Evolutionary conservation across 169 alveolate genomes (phyloP).

Genomic region (Condylostoma magnum): DNA sequence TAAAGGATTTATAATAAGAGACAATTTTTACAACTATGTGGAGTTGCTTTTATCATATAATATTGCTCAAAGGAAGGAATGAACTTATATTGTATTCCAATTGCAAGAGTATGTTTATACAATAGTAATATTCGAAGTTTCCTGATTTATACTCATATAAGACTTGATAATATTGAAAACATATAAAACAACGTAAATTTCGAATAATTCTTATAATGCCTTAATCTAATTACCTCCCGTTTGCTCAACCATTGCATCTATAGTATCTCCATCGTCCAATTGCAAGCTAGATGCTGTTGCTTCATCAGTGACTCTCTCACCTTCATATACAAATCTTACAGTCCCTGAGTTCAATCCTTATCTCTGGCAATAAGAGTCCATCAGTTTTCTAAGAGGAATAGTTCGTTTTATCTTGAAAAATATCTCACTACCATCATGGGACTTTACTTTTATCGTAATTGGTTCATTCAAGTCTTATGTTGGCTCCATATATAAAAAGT

Average conservation of each 20-base stretch:
- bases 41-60: too few relatives aligned
- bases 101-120: too few relatives aligned
- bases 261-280: constrained; percentile 95
- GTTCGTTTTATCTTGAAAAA: constrained; percentile 94
- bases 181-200: too few relatives aligned
- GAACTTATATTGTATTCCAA: too few relatives aligned
- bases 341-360: constrained; percentile 82
- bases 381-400: constrained; percentile 94
- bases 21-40: too few relatives aligned
- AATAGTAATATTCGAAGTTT: too few relatives aligned
- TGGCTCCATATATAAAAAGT: too few relatives aligned
- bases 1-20: too few relatives aligned
- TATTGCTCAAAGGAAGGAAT: too few relatives aligned
- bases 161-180: too few relatives aligned
- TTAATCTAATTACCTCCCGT: constrained; percentile 94
- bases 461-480: constrained; percentile 13
- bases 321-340: constrained; percentile 97
- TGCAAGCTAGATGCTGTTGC: constrained; percentile 94
- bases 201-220: too few relatives aligned
- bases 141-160: too few relatives aligned
- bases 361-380: constrained; percentile 96
- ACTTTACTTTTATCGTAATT: constrained; percentile 39
- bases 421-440: constrained; percentile 95
- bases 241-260: constrained; percentile 98
- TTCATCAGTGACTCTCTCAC: constrained; percentile 94